Base-by-base conservation (phyloP, 345 rosid species). In the Rubroshorea leprosula region DNA sequence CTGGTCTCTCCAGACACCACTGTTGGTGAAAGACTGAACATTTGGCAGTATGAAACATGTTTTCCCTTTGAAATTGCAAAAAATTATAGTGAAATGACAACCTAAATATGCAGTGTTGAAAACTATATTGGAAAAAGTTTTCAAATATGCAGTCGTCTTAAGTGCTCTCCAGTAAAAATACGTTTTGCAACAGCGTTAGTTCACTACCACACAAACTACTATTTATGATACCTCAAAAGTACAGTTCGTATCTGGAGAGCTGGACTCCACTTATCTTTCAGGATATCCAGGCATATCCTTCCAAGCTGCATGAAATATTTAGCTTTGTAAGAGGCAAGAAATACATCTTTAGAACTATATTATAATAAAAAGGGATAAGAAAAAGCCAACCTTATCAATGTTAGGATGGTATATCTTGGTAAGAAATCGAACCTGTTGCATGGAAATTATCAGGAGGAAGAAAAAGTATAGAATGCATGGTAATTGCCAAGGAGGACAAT, bases 251-350 rank as follows among this genome's bases (percentile, higher is more conserved):
- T 93, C 80, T 93, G 99, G 46, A 93, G 83, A 62, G 99, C 99
- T 44, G 99, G 99, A 72, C 99, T 93, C 99, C 99, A 93, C 62
- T 93, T 93, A 77, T 93, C 99, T 62, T 93, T 93, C 75, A 93
- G 78, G 71, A 93, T 93, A 76, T 93, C 99, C 26, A 93, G 97
- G 83, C 99, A 93, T 54, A 93, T 93, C 63, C 99, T 76, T 72
- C 99, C 99, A 65, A 93, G 97, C 97, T 93, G 70, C 51, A 57
- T 60, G 47, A 27, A 54, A 15, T 8, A 29, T 15, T 49, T n/a
- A 60, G 4, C 44, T 56, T 49, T 35, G 41, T 52, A 52, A 46
- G 43, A 72, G 35, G 16, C 7, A 56, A 23, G 54, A 56, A 19
- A 41, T 1, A 0, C 1, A 65, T 50, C 44, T 60, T 60, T 57